Conservation (phyloP, 805 yeast species). For the Saccharomyces mikatae region DNA sequence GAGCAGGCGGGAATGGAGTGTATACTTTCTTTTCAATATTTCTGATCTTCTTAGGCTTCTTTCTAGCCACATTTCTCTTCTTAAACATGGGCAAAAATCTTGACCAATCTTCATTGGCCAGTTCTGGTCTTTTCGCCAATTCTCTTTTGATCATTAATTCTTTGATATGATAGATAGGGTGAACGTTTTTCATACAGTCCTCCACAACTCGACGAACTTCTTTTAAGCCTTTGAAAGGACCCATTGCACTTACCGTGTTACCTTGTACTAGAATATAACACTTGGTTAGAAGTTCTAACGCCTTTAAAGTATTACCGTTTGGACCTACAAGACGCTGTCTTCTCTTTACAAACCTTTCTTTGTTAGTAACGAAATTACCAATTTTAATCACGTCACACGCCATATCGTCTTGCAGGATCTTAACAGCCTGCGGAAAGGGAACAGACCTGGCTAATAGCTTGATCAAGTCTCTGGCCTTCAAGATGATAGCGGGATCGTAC, state of each 20-base stretch:
- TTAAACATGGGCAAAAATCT: conserved; percentile 93
- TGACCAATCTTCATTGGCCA: conserved; percentile 94
- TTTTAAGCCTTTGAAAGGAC: conserved; percentile 87
- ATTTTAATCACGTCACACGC: conserved; percentile 96
- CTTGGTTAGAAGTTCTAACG: conserved; percentile 87
- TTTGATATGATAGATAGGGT: conserved; percentile 96
- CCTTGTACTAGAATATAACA: conserved; percentile 97
- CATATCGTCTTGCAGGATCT: conserved; percentile 80
- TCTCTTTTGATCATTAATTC: conserved; percentile 97
- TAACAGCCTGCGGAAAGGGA: conserved; percentile 93
- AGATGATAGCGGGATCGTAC: conserved; percentile 85
- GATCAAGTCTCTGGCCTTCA: conserved; percentile 91
- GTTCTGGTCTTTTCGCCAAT: conserved; percentile 87
- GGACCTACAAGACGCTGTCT: conserved; percentile 96
- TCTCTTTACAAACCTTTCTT: conserved; percentile 89
- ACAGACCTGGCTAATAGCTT: conserved; percentile 92
- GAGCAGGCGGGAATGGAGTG: conserved; percentile 99
- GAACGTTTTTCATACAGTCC: conserved; percentile 94
- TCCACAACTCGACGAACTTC: conserved; percentile 90
- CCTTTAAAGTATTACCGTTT: conserved; percentile 91
- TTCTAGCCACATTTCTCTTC: conserved; percentile 91
- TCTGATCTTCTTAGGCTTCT: conserved; percentile 65
- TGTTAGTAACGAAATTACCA: conserved; percentile 79
- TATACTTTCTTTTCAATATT: conserved; percentile 58
- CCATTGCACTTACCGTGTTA: conserved; percentile 94